A percentile compares a stretch with the other conserved stretches of the same genome.
Conservation (phyloP, 108 stramenopile species). For the Mediolabrus comicus region DNA sequence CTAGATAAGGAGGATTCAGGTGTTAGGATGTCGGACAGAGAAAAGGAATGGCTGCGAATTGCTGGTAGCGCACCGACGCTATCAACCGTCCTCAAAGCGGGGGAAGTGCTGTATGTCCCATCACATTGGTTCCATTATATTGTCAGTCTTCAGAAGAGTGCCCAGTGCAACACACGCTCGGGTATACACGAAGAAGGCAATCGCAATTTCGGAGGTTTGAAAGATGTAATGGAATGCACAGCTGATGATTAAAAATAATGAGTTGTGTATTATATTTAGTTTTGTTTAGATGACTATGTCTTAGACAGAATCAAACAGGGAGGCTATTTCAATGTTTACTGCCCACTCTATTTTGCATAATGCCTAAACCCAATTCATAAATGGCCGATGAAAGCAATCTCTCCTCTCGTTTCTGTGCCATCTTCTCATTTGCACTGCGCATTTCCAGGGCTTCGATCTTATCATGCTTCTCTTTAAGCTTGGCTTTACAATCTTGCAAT, state of each 20-base stretch:
- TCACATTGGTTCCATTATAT: slow-evolving; percentile 96
- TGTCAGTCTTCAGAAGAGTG: slow-evolving; percentile 80
- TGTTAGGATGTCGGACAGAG: slow-evolving; percentile 57
- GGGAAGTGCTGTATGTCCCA: slow-evolving; percentile 91
- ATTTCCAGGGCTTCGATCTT: slow-evolving; percentile 44
- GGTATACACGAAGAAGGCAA: slow-evolving; percentile 65
- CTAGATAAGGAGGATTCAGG: slow-evolving; percentile 40
- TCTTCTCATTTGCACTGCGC: slow-evolving; percentile 81
- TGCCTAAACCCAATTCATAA: slow-evolving; percentile 88
- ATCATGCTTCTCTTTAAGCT: slow-evolving; percentile 89
- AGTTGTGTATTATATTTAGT: no score
- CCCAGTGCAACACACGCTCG: slow-evolving; percentile 90
- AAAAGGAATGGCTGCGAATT: slow-evolving; percentile 67
- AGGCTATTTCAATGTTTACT: slow-evolving; percentile 8
- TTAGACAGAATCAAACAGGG: no score
- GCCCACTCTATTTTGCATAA: slow-evolving; percentile 79
- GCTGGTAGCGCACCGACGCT: slow-evolving; percentile 52
- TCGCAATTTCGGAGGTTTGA: slow-evolving; percentile 55
- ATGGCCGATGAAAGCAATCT: slow-evolving; percentile 86
- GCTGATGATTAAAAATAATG: slow-evolving; percentile 16
- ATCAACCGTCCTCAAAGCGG: slow-evolving; percentile 86
- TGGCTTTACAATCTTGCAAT: slow-evolving; percentile 86
- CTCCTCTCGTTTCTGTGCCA: slow-evolving; percentile 89
- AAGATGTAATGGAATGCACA: slow-evolving; percentile 43
- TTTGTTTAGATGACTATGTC: no score